A percentile compares a stretch with the other conserved stretches of the same genome.
Evolutionary conservation across 108 stramenopile species (phyloP).

Genomic region (Thalassiosira profunda): DNA sequence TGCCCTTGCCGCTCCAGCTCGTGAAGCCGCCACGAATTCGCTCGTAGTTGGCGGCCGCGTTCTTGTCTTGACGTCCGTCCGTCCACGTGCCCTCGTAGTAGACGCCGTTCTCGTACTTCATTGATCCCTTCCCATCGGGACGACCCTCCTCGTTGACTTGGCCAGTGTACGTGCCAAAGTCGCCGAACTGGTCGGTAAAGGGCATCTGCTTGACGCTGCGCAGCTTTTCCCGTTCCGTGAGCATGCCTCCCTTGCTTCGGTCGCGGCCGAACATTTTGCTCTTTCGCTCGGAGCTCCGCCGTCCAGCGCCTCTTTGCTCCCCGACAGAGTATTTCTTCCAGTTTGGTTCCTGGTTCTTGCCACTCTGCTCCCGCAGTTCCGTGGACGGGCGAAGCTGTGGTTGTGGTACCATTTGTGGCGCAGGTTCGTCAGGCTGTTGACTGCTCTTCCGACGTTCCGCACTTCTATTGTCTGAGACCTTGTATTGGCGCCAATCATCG

Average conservation of each 20-base stretch:
- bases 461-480: too few relatives aligned
- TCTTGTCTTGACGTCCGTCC: not conserved
- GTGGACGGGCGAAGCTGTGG: too few relatives aligned
- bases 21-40: constrained; percentile 1
- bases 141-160: constrained; percentile 8
- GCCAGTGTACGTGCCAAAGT: not conserved
- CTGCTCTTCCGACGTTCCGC: too few relatives aligned
- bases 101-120: constrained; percentile 3
- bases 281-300: too few relatives aligned
- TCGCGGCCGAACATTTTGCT: constrained; percentile 7
- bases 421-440: too few relatives aligned
- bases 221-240: not conserved
- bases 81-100: constrained; percentile 7
- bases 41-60: not conserved
- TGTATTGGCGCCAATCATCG: too few relatives aligned
- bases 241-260: not conserved
- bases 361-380: too few relatives aligned
- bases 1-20: constrained; percentile 7
- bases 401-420: too few relatives aligned
- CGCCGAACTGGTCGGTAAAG: not conserved
- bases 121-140: not conserved
- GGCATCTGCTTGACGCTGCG: not conserved
- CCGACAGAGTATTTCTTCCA: too few relatives aligned
- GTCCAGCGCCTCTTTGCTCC: too few relatives aligned
- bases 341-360: too few relatives aligned